Conservation (phyloP, 202 grass and related monocot species). For the Eragrostis tef region DNA sequence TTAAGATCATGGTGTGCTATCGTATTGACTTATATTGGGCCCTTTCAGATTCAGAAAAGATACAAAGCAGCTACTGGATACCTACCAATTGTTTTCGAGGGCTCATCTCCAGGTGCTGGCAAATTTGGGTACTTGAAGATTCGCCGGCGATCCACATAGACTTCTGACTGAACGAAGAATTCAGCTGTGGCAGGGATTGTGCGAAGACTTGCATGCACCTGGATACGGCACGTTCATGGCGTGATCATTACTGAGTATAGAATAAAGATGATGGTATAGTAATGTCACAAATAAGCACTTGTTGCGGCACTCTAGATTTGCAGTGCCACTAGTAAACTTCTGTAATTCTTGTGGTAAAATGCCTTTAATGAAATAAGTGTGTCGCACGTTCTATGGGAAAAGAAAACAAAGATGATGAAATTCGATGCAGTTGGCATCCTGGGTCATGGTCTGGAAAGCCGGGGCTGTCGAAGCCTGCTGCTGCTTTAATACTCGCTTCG, state of each 20-base stretch:
- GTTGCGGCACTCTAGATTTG: background rate
- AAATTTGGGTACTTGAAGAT: slow-evolving; percentile 91
- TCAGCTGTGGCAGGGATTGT: background rate
- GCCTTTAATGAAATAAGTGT: background rate
- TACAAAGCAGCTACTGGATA: slow-evolving; percentile 91
- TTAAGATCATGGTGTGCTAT: background rate
- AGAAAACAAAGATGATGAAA: too few relatives aligned
- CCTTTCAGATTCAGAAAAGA: slow-evolving; percentile 82
- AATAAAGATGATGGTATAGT: background rate
- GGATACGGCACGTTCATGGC: slow-evolving; percentile 1
- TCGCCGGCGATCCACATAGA: slow-evolving; percentile 36
- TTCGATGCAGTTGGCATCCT: too few relatives aligned
- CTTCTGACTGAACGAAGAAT: background rate
- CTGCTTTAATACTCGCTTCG: too few relatives aligned
- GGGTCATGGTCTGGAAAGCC: too few relatives aligned
- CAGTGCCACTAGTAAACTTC: background rate
- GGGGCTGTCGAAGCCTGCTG: too few relatives aligned
- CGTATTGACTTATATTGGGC: background rate
- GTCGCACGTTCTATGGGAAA: too few relatives aligned
- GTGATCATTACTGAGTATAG: background rate
- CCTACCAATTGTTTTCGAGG: slow-evolving; percentile 79
- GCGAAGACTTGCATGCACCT: slow-evolving; percentile 14
- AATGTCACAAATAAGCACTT: background rate
- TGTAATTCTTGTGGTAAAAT: background rate
- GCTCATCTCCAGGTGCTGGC: slow-evolving; percentile 80